A percentile compares a stretch with the other conserved stretches of the same genome.
phyloP scores from a whole-genome alignment of 345 rosid genomes.

The Cochlearia excelsa region DNA sequence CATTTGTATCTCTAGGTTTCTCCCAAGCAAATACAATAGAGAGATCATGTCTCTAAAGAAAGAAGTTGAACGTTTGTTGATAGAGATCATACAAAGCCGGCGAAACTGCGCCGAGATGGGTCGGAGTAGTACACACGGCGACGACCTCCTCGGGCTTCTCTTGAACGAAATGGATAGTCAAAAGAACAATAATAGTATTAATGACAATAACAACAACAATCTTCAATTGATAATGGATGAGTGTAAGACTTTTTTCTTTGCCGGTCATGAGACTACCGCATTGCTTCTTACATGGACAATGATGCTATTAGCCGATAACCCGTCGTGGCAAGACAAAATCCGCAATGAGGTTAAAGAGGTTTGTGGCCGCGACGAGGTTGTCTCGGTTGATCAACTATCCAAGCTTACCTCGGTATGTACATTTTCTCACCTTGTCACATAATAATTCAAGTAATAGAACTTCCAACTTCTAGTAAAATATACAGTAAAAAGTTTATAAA shows the following conservation, averaged over 20 bases:
- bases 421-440: background rate
- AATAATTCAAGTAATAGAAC: background rate
- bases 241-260: constrained; percentile 93
- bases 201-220: constrained; percentile 41
- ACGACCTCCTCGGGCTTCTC: constrained; percentile 76
- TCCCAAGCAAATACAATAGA: constrained; percentile 82
- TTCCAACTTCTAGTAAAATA: no score
- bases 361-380: constrained; percentile 52
- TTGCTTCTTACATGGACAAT: constrained; percentile 88
- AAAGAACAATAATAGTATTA: constrained; percentile 36
- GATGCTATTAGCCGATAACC: constrained; percentile 82
- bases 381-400: constrained; percentile 64
- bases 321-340: constrained; percentile 75
- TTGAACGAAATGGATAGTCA: constrained; percentile 69
- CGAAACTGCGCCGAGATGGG: constrained; percentile 75
- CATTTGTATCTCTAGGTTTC: constrained; percentile 47
- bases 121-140: constrained; percentile 69
- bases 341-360: constrained; percentile 65
- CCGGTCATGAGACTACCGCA: constrained; percentile 94
- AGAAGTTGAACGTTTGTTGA: constrained; percentile 73
- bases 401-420: constrained; percentile 64
- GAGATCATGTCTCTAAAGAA: constrained; percentile 70
- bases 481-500: no score
- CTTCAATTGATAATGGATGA: constrained; percentile 92
- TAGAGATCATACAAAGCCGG: constrained; percentile 84